phyloP scores from a whole-genome alignment of 2,329 filamentous ascomycete genomes.

The Stemphylium lycopersici region DNA sequence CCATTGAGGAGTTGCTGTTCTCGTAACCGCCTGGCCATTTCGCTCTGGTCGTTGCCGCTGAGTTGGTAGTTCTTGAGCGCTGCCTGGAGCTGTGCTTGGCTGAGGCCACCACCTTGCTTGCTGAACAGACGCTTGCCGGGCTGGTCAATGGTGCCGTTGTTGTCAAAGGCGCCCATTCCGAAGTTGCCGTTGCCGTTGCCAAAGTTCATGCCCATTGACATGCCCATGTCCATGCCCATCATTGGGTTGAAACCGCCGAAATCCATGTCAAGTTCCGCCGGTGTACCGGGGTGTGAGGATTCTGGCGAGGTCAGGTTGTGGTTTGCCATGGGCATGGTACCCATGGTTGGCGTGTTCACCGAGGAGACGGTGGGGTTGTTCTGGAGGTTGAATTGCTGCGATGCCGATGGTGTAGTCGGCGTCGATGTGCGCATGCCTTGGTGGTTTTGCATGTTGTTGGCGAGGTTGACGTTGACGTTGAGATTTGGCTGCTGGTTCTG shows the following conservation, averaged over 20 bases:
- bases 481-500: conserved; percentile 68
- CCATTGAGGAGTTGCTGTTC: conserved; percentile 68
- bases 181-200: conserved; percentile 43
- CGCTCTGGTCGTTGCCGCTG: conserved; percentile 66
- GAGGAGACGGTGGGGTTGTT: conserved; percentile 97
- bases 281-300: conserved; percentile 72
- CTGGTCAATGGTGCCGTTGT: conserved; percentile 74
- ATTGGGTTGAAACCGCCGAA: conserved; percentile 55
- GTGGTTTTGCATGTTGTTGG: conserved; percentile 70
- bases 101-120: conserved; percentile 74
- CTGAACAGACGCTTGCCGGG: conserved; percentile 93
- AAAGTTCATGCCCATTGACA: conserved; percentile 44
- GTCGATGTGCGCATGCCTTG: conserved; percentile 84
- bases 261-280: conserved; percentile 76
- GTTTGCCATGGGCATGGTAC: conserved; percentile 72
- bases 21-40: conserved; percentile 70
- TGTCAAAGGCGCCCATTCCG: conserved; percentile 50
- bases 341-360: conserved; percentile 91
- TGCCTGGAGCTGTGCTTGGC: conserved; percentile 71
- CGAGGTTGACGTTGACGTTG: conserved; percentile 82
- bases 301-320: conserved; percentile 67
- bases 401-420: conserved; percentile 80
- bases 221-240: conserved; percentile 42
- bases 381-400: conserved; percentile 72
- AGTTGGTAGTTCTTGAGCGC: conserved; percentile 79